These are phyloP conservation scores for Neoscytalidium dimidiatum DNA, from an alignment of 2,329 filamentous ascomycete species.

Conservation along the genomic window DNA sequence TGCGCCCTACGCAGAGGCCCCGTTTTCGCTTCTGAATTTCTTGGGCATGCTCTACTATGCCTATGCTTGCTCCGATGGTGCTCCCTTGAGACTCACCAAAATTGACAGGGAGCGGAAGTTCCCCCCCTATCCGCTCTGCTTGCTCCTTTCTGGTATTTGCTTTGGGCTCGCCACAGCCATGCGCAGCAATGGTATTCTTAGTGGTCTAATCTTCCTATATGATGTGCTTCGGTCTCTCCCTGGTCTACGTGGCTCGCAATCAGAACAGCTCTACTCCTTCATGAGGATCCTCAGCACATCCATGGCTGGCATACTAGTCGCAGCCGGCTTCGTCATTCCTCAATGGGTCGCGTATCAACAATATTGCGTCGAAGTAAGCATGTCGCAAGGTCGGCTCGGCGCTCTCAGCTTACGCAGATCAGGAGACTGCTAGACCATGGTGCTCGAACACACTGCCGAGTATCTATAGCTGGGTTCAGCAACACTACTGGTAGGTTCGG, in stretches of 20 bases:
- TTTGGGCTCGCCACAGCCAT: conserved; percentile 75
- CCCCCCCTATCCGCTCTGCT: conserved; percentile 40
- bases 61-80: conserved; percentile 32
- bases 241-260: neutral
- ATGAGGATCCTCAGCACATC: conserved; percentile 61
- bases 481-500: conserved; percentile 76
- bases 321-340: conserved; percentile 67
- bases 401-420: conserved; percentile 17
- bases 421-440: conserved; percentile 61
- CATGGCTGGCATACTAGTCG: conserved; percentile 68
- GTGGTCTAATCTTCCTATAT: conserved; percentile 71
- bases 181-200: conserved; percentile 84
- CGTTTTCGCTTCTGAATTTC: conserved; percentile 78
- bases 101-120: neutral
- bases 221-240: conserved; percentile 28
- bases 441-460: conserved; percentile 74
- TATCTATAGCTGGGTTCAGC: conserved; percentile 89
- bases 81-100: neutral
- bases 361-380: conserved; percentile 49
- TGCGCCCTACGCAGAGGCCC: conserved; percentile 79
- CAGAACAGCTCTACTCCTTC: conserved; percentile 31
- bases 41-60: conserved; percentile 71
- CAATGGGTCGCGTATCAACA: conserved; percentile 73
- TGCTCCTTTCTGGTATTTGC: conserved; percentile 64
- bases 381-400: neutral